Base-by-base conservation (phyloP, 495 filamentous ascomycete genomes). In the Penicillium argentinense region DNA sequence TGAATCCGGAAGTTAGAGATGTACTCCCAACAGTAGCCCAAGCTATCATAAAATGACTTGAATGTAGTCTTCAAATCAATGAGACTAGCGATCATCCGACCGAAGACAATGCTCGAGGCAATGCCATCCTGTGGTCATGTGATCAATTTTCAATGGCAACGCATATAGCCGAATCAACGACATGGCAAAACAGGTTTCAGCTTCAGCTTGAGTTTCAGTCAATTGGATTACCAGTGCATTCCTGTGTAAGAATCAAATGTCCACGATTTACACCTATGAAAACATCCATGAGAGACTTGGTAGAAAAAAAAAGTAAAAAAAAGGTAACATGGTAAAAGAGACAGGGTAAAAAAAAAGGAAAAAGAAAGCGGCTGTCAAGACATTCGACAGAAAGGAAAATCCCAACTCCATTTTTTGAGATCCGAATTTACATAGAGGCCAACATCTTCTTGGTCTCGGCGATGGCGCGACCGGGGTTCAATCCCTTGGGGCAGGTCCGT, bases 381-480 rank as follows among this genome's bases (percentile, higher is more conserved):
- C 58, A 56, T 55, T 43, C 48, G 47, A 63, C 46, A 62, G 47
- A 57, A 55, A 66, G 51, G 51, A 52, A 56, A 66, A 54, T 51
- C 56, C 55, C 59, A 59, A 64, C 55, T 66, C 64, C 56, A 56
- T 60, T 66, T 63, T 64, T 60, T n/a, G n/a, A 62, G 58, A 61
- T 60, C 54, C 47, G 25, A 33, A 47, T 55, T 44, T 70, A 67
- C 14, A 19, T 21, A 44, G 65, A 36, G 30, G 90, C 82, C 88
- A 98, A 82, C 74, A 85, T 83, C 85, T 96, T 97, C 86, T 97
- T 98, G 72, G 96, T 95, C 81, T 95, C 84, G 47, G 90, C 89
- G 75, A 98, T 96, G 3, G 93, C 93, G 56, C 84, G 77, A 34
- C 88, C 93, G 13, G 93, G 93, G 76, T 97, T 98, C 64, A 98